Evolutionary conservation across 1,284 basidiomycete species (phyloP), one percentile per base, ranked within the genome.

Genomic region (Peniophora sp.): DNA sequence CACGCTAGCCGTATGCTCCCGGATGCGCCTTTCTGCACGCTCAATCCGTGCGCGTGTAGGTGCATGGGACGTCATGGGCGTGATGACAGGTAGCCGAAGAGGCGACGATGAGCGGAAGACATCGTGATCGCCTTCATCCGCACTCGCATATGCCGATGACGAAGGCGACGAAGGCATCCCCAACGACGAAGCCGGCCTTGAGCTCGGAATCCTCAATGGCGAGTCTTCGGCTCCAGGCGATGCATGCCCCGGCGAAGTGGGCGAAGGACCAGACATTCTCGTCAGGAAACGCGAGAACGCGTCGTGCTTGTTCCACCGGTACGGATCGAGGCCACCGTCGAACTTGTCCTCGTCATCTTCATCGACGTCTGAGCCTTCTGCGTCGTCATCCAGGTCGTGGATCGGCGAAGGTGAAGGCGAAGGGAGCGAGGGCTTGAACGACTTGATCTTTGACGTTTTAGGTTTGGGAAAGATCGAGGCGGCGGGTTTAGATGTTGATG

Each of bases 211-310:
- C 44, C 32, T 27, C 46, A 24, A 6, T 23, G 49, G 51, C 43
- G 47, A 23, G 37, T 41, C 37, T 8, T 20, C 37, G 41, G 52
- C 27, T 39, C 53, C 20, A 27, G 46, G 47, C 12, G 45, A 10
- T n/a, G 51, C 24, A 35, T 43, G 15, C 37, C 46, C 6, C 27
- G 56, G 37, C 52, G 56, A 49, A 55, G 54, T 10, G 53, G 52
- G 27, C 53, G 57, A 46, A 61, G 60, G 24, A 59, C 59, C 45
- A 54, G 58, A 10, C 55, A 49, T 58, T 47, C 55, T 58, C 47
- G 51, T 35, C 49, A 68, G 59, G 58, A 67, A 67, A 9, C 55
- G 57, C 32, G 50, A 39, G 55, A 67, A 68, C 11, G 63, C 60
- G 47, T 57, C 55, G 11, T 43, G 48, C 11, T 42, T 47, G 57